phyloP scores from a whole-genome alignment of 2,329 filamentous ascomycete genomes.

The Pyrenophora tritici-repentis region DNA sequence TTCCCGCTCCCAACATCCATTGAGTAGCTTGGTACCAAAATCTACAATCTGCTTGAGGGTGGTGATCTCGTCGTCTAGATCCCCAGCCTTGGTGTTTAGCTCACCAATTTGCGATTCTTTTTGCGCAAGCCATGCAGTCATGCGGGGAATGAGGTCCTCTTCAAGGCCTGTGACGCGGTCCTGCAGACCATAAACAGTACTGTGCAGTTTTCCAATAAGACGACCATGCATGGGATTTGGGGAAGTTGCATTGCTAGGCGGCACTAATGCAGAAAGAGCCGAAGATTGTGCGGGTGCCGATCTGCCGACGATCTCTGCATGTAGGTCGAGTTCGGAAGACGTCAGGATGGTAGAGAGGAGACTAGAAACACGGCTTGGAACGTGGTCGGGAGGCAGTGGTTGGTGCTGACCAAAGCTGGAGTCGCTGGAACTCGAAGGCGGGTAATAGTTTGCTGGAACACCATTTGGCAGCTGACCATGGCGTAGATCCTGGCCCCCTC shows the following conservation, averaged over 20 bases:
- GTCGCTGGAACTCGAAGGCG: not conserved
- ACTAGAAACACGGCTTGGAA: conserved; percentile 4
- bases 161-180: conserved; percentile 18
- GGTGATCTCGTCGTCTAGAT: not conserved
- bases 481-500: not conserved
- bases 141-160: conserved; percentile 18
- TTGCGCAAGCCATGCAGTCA: conserved; percentile 11
- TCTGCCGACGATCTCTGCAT: conserved; percentile 4
- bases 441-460: conserved; percentile 1
- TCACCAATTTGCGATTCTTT: conserved; percentile 5
- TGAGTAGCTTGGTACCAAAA: conserved; percentile 12
- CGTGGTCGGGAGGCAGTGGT: not conserved
- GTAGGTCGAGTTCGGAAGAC: conserved; percentile 16
- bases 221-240: conserved; percentile 6
- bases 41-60: conserved; percentile 13
- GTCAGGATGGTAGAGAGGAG: conserved; percentile 19
- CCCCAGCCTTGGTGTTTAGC: not conserved
- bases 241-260: not conserved
- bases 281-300: not conserved
- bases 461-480: conserved; percentile 1
- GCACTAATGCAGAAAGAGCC: not conserved
- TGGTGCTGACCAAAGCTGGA: not conserved
- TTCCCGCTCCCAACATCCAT: conserved; percentile 24
- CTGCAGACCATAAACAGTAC: conserved; percentile 12
- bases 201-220: conserved; percentile 22